Percentiles rank a stretch among this genome's conserved stretches.
phyloP scores from a whole-genome alignment of 2,329 filamentous ascomycete species.

The Pseudogymnoascus sp. region DNA sequence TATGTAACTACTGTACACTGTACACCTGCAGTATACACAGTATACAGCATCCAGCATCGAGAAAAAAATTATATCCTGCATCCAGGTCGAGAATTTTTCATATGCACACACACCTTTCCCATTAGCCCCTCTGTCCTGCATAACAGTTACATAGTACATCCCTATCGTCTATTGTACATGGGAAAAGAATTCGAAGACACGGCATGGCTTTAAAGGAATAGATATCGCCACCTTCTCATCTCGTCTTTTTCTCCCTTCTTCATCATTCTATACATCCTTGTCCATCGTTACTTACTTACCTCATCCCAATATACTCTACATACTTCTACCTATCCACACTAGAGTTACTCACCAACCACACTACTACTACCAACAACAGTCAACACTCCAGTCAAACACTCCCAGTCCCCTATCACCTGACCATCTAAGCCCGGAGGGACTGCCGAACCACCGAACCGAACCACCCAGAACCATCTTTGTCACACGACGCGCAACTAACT shows the following conservation, averaged over 20 bases:
- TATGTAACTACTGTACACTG: background rate
- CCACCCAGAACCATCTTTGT: background rate
- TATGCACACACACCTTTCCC: background rate
- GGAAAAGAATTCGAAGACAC: background rate
- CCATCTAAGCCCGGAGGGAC: background rate
- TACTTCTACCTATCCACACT: background rate
- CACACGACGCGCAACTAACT: background rate
- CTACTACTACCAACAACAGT: background rate
- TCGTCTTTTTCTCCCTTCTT: background rate
- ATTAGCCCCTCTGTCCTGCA: background rate
- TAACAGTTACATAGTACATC: background rate
- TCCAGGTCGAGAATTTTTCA: background rate
- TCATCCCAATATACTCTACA: background rate
- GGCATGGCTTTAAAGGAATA: background rate
- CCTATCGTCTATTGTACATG: background rate
- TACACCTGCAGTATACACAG: too few relatives aligned
- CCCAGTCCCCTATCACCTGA: background rate
- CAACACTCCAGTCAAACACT: background rate
- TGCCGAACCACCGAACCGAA: background rate
- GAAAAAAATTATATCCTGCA: background rate
- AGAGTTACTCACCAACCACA: background rate
- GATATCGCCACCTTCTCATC: background rate
- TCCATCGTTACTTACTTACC: background rate
- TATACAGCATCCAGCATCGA: background rate
- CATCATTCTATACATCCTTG: background rate